Evolutionary conservation across 441 rosid species (phyloP), one percentile per base, ranked within the genome.

Genomic region (California macrophylla): DNA sequence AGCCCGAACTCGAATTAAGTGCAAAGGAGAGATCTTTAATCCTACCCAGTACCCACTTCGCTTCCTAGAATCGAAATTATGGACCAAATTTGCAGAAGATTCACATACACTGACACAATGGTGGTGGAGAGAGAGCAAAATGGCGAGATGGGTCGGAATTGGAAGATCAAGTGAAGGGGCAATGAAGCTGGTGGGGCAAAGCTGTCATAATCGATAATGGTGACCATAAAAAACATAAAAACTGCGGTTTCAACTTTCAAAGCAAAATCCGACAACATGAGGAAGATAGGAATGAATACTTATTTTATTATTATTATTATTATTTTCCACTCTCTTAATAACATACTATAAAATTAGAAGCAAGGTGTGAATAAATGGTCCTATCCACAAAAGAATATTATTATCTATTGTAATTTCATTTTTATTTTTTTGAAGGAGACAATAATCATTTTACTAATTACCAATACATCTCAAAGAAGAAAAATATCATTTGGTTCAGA

Each of bases 151-250:
- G 60, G 60, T 40, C 66, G 76, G 81, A 75, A 76, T 73, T 69
- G 64, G 65, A 47, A 74, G 71, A 68, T 66, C 64, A 80, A 75
- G 63, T 72, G 78, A 74, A 81, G 45, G 72, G 67, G 77, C 72
- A 58, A 12, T 36, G 47, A 68, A 76, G 77, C 78, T 70, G 66
- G 69, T 66, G 72, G 68, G 40, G 74, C 15, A 18, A 52, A 52
- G 60, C 60, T 52, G 54, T 15, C 69, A 68, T 72, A 77, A 71
- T 78, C 80, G 76, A 78, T 78, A 72, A 60, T 45, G 71, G 66
- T 36, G 74, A 78, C 8, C n/a, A n/a, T n/a, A n/a, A 25, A 36
- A 36, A 5, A 36, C 21, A 36, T 16, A 4, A n/a, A 42, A n/a
- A n/a, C 58, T 50, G 58, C 21, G 16, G 20, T 52, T 52, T 21